A percentile compares a stretch with the other conserved stretches of the same genome.
phyloP scores from a whole-genome alignment of 192 early-diverging fungal genomes.

The Neocallimastix lanati region DNA sequence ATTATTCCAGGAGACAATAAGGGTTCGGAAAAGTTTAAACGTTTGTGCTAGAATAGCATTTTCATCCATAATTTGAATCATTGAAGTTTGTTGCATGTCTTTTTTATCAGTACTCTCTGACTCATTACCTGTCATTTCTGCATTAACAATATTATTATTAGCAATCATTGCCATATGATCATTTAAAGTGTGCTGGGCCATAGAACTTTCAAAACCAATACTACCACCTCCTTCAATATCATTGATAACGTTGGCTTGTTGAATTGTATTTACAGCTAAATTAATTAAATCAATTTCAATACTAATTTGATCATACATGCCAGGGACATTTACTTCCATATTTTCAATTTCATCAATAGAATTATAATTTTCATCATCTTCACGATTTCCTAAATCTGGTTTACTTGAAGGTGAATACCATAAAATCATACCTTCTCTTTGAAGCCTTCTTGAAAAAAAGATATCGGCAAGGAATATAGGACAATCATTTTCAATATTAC shows the following conservation, averaged over 20 bases:
- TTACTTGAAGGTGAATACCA: conserved; percentile 73
- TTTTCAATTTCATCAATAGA: conserved; percentile 25
- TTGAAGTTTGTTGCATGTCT: background rate
- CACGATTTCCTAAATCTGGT: conserved; percentile 75
- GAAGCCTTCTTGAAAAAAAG: conserved; percentile 61
- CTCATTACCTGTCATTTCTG: conserved; percentile 14
- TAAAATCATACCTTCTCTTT: conserved; percentile 56
- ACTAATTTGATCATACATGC: conserved; percentile 60
- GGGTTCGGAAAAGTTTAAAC: conserved; percentile 53
- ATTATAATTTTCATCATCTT: conserved; percentile 54
- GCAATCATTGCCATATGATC: conserved; percentile 29
- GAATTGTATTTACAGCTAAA: conserved; percentile 64
- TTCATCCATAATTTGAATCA: conserved; percentile 8
- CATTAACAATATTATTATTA: conserved; percentile 12
- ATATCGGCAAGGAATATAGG: conserved; percentile 68
- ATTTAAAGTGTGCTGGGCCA: conserved; percentile 33
- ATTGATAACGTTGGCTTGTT: conserved; percentile 56
- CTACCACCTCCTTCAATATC: conserved; percentile 46
- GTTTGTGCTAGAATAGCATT: conserved; percentile 21
- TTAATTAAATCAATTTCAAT: conserved; percentile 65
- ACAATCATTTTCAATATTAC: conserved; percentile 72
- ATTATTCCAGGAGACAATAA: conserved; percentile 65
- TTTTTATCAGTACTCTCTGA: background rate
- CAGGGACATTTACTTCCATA: conserved; percentile 57
- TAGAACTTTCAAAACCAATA: conserved; percentile 15